phyloP scores from a whole-genome alignment of 345 rosid species.

The Raphanus raphanistrum region DNA sequence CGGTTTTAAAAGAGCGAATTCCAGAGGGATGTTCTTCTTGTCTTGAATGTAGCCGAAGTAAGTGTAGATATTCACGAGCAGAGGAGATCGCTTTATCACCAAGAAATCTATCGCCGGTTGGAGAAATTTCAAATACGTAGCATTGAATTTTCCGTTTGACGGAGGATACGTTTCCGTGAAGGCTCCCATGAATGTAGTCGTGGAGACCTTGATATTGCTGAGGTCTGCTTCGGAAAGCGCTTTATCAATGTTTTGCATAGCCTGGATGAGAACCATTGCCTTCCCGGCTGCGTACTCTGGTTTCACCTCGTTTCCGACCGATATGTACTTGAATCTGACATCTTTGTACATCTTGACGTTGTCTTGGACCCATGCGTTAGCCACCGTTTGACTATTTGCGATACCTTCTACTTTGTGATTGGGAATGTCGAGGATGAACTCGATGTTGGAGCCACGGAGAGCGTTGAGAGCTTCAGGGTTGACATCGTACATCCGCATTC shows the following conservation, averaged over 20 bases:
- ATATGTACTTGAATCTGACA: slow-evolving; percentile 49
- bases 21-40: slow-evolving; percentile 19
- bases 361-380: slow-evolving; percentile 41
- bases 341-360: slow-evolving; percentile 38
- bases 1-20: slow-evolving; percentile 45
- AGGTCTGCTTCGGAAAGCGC: slow-evolving; percentile 26
- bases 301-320: slow-evolving; percentile 45
- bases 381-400: slow-evolving; percentile 38
- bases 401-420: slow-evolving; percentile 19
- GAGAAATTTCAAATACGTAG: slow-evolving; percentile 24
- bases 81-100: slow-evolving; percentile 41
- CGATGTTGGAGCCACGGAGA: slow-evolving; percentile 52
- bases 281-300: slow-evolving; percentile 9
- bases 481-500: slow-evolving; percentile 38
- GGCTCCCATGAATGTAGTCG: slow-evolving; percentile 26
- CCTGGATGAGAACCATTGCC: slow-evolving; percentile 29
- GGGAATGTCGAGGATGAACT: slow-evolving; percentile 46
- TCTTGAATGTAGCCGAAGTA: slow-evolving; percentile 36
- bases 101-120: slow-evolving; percentile 44
- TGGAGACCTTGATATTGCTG: slow-evolving; percentile 36
- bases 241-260: slow-evolving; percentile 31
- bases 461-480: slow-evolving; percentile 44
- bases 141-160: slow-evolving; percentile 37
- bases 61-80: slow-evolving; percentile 48
- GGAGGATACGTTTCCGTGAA: slow-evolving; percentile 42